Conservation (phyloP, 441 rosid genomes). For the Aquilaria agallochum region DNA sequence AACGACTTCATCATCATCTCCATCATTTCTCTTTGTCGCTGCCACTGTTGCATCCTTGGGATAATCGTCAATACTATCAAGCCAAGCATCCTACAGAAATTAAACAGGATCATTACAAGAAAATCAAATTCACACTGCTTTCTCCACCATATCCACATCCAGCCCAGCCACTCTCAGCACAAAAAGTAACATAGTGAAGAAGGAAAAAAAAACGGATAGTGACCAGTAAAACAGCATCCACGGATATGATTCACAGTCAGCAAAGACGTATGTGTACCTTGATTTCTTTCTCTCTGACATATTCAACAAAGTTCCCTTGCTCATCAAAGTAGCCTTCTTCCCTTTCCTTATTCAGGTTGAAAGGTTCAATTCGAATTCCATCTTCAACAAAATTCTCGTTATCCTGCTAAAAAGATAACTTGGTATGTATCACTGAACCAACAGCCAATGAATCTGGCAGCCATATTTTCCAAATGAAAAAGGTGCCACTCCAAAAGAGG, state of each 20-base stretch:
- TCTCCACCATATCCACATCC: too few relatives aligned
- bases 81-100: constrained; percentile 90
- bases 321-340: constrained; percentile 98
- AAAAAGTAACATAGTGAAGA: not conserved
- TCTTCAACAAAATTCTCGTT: constrained; percentile 73
- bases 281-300: constrained; percentile 63
- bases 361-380: constrained; percentile 92
- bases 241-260: too few relatives aligned
- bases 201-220: not conserved
- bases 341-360: constrained; percentile 86
- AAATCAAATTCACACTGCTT: not conserved
- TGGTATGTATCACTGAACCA: constrained; percentile 13
- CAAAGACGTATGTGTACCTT: constrained; percentile 39
- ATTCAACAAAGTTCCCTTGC: constrained; percentile 87
- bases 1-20: constrained; percentile 30
- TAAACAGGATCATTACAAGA: constrained; percentile 5
- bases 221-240: not conserved
- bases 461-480: constrained; percentile 17
- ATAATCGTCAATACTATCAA: constrained; percentile 71
- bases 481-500: constrained; percentile 9
- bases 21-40: constrained; percentile 21
- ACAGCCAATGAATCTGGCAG: constrained; percentile 13
- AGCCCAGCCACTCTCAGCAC: not conserved
- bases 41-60: constrained; percentile 44
- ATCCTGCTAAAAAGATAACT: constrained; percentile 48